These are phyloP conservation scores for Salvia splendens DNA, from an alignment of 257 asterid species.

Conservation along the genomic window DNA sequence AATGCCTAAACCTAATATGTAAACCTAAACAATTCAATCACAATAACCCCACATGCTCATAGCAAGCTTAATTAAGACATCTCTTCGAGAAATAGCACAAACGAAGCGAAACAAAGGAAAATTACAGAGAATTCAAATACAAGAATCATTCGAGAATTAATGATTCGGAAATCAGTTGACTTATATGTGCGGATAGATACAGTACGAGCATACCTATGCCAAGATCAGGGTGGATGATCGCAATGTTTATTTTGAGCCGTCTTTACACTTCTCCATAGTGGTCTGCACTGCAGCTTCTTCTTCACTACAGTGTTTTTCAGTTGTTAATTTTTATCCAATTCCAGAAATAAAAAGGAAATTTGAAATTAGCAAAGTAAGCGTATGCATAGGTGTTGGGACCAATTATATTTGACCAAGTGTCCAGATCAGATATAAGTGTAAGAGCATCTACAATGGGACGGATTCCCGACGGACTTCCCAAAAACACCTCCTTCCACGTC, in stretches of 20 bases:
- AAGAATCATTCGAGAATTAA: neutral
- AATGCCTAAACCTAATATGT: too few relatives aligned
- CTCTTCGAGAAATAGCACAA: neutral
- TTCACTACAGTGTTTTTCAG: constrained; percentile 15
- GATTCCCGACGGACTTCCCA: too few relatives aligned
- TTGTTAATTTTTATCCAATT: constrained; percentile 4
- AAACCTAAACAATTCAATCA: too few relatives aligned
- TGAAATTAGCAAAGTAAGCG: neutral
- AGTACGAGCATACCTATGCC: constrained; percentile 48
- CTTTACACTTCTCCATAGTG: constrained; percentile 40
- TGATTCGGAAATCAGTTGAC: neutral
- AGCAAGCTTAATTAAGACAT: neutral
- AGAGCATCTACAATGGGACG: too few relatives aligned
- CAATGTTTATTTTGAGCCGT: constrained; percentile 50
- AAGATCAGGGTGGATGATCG: constrained; percentile 69
- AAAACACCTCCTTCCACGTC: too few relatives aligned
- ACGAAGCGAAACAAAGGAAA: neutral
- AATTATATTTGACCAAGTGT: constrained; percentile 16
- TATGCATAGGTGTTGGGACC: constrained; percentile 28
- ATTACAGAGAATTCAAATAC: neutral
- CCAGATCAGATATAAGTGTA: constrained; percentile 29
- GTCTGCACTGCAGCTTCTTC: constrained; percentile 21
- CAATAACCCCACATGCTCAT: too few relatives aligned
- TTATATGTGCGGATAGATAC: neutral
- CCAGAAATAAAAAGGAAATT: neutral